Conservation (phyloP, 768 basidiomycete species). For the Thelephora aurantiotincta region DNA sequence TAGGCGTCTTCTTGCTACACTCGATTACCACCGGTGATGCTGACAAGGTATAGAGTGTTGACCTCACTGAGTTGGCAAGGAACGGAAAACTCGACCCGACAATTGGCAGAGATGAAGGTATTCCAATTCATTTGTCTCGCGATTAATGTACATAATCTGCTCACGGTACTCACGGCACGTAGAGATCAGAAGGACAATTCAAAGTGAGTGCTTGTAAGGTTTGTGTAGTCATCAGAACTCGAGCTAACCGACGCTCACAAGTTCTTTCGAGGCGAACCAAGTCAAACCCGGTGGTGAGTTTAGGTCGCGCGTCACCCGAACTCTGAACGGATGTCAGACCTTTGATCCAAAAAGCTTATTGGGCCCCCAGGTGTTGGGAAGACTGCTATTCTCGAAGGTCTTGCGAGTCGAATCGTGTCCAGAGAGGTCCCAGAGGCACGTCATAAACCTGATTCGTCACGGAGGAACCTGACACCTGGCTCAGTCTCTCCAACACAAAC, state of each 20-base stretch:
- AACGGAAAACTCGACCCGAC: conserved; percentile 82
- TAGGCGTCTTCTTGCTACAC: conserved; percentile 16
- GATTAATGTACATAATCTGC: neutral
- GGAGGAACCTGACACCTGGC: neutral
- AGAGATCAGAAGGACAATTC: conserved; percentile 85
- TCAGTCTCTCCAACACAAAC: conserved; percentile 74
- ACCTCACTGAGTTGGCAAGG: conserved; percentile 72
- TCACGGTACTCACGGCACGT: neutral
- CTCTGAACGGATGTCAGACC: neutral
- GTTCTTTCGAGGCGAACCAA: conserved; percentile 83
- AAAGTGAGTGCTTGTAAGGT: conserved; percentile 41
- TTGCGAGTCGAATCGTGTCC: conserved; percentile 75
- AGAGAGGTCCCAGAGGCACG: conserved; percentile 84
- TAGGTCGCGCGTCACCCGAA: neutral
- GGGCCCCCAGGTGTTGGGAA: conserved; percentile 88
- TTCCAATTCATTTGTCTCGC: conserved; percentile 2
- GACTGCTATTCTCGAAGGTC: conserved; percentile 83
- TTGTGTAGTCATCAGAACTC: neutral
- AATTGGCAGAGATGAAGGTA: conserved; percentile 80
- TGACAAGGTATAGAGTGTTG: conserved; percentile 40
- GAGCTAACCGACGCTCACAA: conserved; percentile 13
- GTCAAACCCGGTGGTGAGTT: conserved; percentile 74
- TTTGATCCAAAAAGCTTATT: conserved; percentile 35
- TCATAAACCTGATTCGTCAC: neutral
- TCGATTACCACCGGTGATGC: neutral